phyloP scores from a whole-genome alignment of 2,329 filamentous ascomycete genomes.

The Sclerotinia borealis region DNA sequence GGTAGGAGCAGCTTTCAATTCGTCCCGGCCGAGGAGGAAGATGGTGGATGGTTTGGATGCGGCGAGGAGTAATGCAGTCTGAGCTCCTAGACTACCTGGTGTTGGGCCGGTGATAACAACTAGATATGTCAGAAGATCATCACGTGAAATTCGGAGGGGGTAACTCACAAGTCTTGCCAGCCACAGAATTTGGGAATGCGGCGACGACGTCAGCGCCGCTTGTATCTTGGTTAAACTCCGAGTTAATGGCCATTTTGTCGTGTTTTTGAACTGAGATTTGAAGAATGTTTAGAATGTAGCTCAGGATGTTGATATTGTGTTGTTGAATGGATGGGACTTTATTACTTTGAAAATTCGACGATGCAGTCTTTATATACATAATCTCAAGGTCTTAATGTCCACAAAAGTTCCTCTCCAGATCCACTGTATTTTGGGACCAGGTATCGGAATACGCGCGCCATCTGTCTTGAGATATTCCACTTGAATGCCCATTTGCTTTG shows the following conservation, averaged over 20 bases:
- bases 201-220: slow-evolving; percentile 16
- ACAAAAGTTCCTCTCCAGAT: too few relatives aligned
- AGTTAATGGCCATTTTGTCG: not conserved
- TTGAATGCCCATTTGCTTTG: too few relatives aligned
- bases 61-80: slow-evolving; percentile 17
- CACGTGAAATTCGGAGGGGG: not conserved
- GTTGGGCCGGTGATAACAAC: slow-evolving; percentile 16
- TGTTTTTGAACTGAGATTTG: not conserved
- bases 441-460: too few relatives aligned
- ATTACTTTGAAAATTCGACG: not conserved
- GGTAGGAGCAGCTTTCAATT: not conserved
- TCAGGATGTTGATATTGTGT: not conserved
- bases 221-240: not conserved
- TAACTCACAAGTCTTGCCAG: slow-evolving; percentile 15
- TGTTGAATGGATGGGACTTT: not conserved
- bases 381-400: too few relatives aligned
- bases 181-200: slow-evolving; percentile 14
- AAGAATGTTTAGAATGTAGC: too few relatives aligned
- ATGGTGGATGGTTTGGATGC: slow-evolving; percentile 16
- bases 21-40: slow-evolving; percentile 13
- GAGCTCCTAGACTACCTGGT: slow-evolving; percentile 9
- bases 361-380: not conserved
- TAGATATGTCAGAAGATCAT: slow-evolving; percentile 10
- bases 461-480: too few relatives aligned
- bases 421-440: too few relatives aligned